Percentiles rank a stretch among this genome's conserved stretches.
phyloP scores from a whole-genome alignment of 495 filamentous ascomycete genomes.

The Copromyces sp. region DNA sequence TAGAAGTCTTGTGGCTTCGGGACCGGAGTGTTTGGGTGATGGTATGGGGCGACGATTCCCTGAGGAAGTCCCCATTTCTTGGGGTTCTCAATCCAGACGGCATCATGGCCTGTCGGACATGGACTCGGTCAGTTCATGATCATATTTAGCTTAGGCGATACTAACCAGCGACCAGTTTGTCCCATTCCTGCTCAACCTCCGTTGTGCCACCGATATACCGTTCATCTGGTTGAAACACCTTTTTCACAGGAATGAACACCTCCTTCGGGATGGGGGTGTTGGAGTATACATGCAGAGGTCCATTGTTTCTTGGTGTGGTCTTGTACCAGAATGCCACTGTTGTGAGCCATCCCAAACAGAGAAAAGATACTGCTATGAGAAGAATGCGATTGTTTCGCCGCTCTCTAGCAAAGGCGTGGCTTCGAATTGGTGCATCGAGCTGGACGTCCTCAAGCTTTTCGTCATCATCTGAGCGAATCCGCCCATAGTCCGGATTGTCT shows the following conservation, averaged over 20 bases:
- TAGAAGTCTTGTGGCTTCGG: conserved; percentile 2
- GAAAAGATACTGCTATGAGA: background rate
- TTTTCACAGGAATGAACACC: conserved; percentile 1
- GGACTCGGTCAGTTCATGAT: too few species aligned
- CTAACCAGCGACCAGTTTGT: background rate
- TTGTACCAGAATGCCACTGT: background rate
- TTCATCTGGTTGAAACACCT: conserved; percentile 4
- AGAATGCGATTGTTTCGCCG: background rate
- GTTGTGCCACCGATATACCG: background rate
- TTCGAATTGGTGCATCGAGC: background rate
- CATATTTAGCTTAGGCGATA: too few species aligned
- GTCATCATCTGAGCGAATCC: background rate
- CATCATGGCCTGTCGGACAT: background rate
- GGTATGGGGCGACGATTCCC: background rate
- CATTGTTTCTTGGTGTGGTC: background rate
- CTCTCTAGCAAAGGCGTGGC: background rate
- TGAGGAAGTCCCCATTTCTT: background rate
- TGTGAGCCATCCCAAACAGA: background rate
- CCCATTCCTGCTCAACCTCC: background rate
- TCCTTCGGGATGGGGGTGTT: background rate
- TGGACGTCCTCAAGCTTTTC: background rate
- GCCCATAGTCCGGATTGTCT: background rate
- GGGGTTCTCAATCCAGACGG: conserved; percentile 3
- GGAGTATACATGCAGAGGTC: conserved; percentile 1
- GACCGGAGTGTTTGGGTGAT: background rate